phyloP scores from a whole-genome alignment of 352 stramenopile species.

The Phytophthora lateralis region DNA sequence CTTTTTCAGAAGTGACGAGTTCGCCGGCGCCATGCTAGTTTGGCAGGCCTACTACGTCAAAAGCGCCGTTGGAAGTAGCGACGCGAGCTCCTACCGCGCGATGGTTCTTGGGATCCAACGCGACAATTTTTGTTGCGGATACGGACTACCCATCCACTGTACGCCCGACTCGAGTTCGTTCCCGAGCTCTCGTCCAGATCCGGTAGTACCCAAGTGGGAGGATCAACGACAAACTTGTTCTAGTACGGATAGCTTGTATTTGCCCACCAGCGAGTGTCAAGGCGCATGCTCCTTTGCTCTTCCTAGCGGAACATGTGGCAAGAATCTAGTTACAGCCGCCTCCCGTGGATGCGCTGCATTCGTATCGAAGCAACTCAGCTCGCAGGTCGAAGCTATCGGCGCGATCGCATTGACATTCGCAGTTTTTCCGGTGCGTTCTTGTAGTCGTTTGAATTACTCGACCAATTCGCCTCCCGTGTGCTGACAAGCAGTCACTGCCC shows the following conservation, averaged over 20 bases:
- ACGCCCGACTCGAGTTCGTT: constrained; percentile 50
- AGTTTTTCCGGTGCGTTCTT: constrained; percentile 53
- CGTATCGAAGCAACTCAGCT: constrained; percentile 44
- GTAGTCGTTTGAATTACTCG: neutral
- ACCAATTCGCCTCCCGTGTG: neutral
- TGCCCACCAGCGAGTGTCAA: constrained; percentile 56
- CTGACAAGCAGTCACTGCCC: neutral
- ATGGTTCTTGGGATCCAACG: constrained; percentile 69
- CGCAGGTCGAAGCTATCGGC: constrained; percentile 52
- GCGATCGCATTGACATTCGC: constrained; percentile 41
- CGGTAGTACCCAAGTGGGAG: constrained; percentile 27
- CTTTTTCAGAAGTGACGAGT: constrained; percentile 65
- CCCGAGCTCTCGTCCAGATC: constrained; percentile 49
- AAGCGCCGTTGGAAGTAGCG: constrained; percentile 34
- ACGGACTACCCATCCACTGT: constrained; percentile 60
- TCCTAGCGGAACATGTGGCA: constrained; percentile 62
- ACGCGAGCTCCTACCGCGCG: constrained; percentile 42
- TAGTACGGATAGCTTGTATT: constrained; percentile 37
- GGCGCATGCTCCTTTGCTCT: constrained; percentile 62
- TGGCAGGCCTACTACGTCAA: constrained; percentile 78
- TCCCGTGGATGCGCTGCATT: constrained; percentile 66
- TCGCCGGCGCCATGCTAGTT: constrained; percentile 63
- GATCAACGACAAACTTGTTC: constrained; percentile 42
- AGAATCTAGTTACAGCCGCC: constrained; percentile 51
- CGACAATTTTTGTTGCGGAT: constrained; percentile 74